These are phyloP conservation scores for Aspergillus sp. DNA, from an alignment of 2,329 filamentous ascomycete genomes.

Conservation along the genomic window DNA sequence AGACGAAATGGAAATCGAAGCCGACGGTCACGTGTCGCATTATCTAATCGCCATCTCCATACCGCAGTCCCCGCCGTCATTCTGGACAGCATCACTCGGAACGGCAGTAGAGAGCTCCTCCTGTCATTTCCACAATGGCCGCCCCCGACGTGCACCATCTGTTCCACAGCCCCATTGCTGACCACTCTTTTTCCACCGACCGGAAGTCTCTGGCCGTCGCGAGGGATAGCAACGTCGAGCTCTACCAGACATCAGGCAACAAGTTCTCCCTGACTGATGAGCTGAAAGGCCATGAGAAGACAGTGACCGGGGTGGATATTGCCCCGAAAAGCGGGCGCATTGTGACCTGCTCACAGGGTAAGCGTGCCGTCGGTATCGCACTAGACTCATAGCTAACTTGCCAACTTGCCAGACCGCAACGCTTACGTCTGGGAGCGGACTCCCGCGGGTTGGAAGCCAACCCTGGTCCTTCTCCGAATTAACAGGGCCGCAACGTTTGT, in stretches of 20 bases:
- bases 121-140: conserved; percentile 70
- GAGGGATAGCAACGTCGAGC: conserved; percentile 79
- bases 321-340: conserved; percentile 84
- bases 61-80: too few relatives aligned
- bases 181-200: conserved; percentile 96
- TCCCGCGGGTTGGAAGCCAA: conserved; percentile 89
- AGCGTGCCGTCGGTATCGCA: conserved; percentile 9
- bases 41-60: too few relatives aligned
- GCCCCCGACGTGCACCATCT: conserved; percentile 88
- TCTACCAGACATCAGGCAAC: conserved; percentile 65
- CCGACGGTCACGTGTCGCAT: conserved; percentile 13
- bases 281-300: conserved; percentile 94
- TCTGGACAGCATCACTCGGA: too few relatives aligned
- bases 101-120: conserved; percentile 99
- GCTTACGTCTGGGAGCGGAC: conserved; percentile 96
- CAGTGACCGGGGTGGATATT: conserved; percentile 91
- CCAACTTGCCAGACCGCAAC: conserved; percentile 63
- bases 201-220: conserved; percentile 80
- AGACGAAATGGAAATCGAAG: conserved; percentile 4
- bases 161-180: conserved; percentile 90
- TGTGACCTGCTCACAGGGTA: conserved; percentile 93
- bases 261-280: conserved; percentile 81
- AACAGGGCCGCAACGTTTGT: conserved; percentile 95
- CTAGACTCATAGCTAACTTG: conserved; percentile 2
- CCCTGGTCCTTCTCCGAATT: conserved; percentile 90